These are phyloP conservation scores for Skeletonema grethae DNA, from an alignment of 108 stramenopile species.

Conservation along the genomic window DNA sequence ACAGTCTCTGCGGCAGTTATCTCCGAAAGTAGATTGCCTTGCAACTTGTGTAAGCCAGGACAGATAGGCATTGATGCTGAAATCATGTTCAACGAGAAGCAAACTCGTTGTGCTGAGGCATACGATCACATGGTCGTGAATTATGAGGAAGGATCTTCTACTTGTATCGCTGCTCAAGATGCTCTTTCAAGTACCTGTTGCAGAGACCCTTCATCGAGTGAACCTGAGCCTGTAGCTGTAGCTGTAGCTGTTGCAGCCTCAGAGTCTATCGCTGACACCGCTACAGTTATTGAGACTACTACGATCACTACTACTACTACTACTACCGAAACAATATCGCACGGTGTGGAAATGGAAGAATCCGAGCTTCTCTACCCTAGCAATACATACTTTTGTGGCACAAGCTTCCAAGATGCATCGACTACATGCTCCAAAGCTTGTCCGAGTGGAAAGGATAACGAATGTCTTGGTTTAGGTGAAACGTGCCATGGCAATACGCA, in stretches of 20 bases:
- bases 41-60: conserved; percentile 16
- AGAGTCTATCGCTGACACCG: neutral
- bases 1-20: neutral
- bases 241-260: neutral
- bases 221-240: neutral
- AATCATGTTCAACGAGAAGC: conserved; percentile 16
- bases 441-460: conserved; percentile 25
- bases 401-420: conserved; percentile 23
- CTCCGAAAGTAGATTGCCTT: neutral
- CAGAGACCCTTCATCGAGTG: neutral
- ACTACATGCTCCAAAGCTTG: conserved; percentile 28
- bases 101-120: conserved; percentile 10
- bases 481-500: conserved; percentile 31
- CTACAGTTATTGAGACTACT: neutral
- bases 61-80: conserved; percentile 9
- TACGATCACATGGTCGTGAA: conserved; percentile 18
- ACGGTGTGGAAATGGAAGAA: neutral
- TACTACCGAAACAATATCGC: neutral
- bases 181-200: conserved; percentile 17
- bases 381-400: conserved; percentile 20
- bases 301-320: neutral
- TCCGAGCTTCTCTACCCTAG: conserved; percentile 2
- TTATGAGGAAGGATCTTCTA: conserved; percentile 9
- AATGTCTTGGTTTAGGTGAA: conserved; percentile 12
- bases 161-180: conserved; percentile 14